These are phyloP conservation scores for Xylaria flabelliformis DNA, from an alignment of 495 filamentous ascomycete genomes.

Conservation along the genomic window DNA sequence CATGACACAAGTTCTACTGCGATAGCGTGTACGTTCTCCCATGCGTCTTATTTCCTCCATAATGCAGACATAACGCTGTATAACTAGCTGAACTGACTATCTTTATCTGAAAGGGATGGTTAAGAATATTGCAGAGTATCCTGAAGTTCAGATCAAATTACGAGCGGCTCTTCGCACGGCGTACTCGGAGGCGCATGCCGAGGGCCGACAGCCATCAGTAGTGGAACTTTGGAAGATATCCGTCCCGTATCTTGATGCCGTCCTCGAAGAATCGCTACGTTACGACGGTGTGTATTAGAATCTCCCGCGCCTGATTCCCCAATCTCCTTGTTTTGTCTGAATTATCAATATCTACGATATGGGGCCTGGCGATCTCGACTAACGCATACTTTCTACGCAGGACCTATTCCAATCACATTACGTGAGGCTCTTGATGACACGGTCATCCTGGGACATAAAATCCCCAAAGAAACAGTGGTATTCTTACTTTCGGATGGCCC, in stretches of 20 bases:
- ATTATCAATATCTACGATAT: neutral
- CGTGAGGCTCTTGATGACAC: constrained; percentile 41
- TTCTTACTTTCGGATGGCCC: constrained; percentile 38
- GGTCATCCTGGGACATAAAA: constrained; percentile 37
- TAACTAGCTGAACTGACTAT: constrained; percentile 26
- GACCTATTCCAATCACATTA: constrained; percentile 19
- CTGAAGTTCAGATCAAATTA: constrained; percentile 34
- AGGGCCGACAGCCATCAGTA: constrained; percentile 30
- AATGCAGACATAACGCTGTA: neutral
- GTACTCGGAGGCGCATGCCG: constrained; percentile 30
- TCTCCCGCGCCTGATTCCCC: neutral
- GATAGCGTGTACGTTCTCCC: constrained; percentile 22
- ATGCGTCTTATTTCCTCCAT: neutral
- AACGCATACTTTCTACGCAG: neutral
- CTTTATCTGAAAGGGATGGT: constrained; percentile 28
- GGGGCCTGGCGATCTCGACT: neutral
- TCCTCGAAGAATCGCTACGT: constrained; percentile 47
- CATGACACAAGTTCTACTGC: constrained; percentile 25
- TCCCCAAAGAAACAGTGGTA: constrained; percentile 46
- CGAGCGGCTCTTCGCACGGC: constrained; percentile 31
- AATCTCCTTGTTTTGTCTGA: neutral
- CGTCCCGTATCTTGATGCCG: constrained; percentile 47
- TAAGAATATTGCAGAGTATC: constrained; percentile 40
- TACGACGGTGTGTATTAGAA: constrained; percentile 1
- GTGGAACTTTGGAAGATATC: constrained; percentile 34